Conservation (phyloP, 2,329 filamentous ascomycete species). For the Diplodia corticola region DNA sequence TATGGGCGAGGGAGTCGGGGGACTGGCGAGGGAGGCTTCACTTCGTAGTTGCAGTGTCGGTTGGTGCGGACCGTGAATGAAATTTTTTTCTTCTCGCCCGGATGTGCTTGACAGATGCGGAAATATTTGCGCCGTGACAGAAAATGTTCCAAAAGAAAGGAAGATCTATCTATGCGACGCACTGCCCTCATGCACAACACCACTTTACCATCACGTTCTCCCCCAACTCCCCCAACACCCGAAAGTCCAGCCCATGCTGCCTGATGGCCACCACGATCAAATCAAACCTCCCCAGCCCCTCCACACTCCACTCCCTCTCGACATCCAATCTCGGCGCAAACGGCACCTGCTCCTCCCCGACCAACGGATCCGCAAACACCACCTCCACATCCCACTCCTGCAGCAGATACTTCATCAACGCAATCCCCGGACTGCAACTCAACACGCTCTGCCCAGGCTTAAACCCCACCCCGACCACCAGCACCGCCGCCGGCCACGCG, state of each 20-base stretch:
- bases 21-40: no score
- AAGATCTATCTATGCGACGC: background rate
- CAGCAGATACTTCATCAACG: conserved; percentile 39
- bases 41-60: no score
- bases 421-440: conserved; percentile 51
- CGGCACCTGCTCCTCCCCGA: conserved; percentile 46
- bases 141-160: background rate
- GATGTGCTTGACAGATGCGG: background rate
- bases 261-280: conserved; percentile 49
- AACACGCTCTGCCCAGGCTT: conserved; percentile 52
- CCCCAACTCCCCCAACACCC: conserved; percentile 39
- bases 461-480: conserved; percentile 57
- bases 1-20: no score
- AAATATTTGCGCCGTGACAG: background rate
- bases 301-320: conserved; percentile 41
- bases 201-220: conserved; percentile 36
- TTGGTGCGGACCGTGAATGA: background rate
- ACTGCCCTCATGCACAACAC: background rate
- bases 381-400: conserved; percentile 46
- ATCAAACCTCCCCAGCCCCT: conserved; percentile 45
- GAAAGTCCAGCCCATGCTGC: conserved; percentile 47
- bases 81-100: background rate
- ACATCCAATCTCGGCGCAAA: conserved; percentile 44
- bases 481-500: conserved; percentile 38
- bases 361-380: conserved; percentile 48